These are phyloP conservation scores for Botrytis elliptica DNA, from an alignment of 2,329 filamentous ascomycete species.

Conservation along the genomic window DNA sequence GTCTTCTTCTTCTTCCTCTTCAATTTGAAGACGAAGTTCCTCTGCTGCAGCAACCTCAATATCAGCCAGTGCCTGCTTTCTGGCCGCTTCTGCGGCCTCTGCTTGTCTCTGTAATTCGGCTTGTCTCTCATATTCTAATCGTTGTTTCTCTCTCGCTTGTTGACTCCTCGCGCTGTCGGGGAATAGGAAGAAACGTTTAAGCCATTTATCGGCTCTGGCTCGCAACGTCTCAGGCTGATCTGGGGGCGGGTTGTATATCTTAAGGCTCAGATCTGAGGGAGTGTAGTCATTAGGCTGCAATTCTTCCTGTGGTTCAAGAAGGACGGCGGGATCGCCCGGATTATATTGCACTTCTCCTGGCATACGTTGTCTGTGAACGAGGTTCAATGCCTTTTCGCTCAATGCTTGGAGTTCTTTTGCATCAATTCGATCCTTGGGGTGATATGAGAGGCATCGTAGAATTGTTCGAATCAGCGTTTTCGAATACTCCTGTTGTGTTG, in stretches of 20 bases:
- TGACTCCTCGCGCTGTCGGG: background rate
- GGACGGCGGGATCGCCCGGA: background rate
- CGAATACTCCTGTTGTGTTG: background rate
- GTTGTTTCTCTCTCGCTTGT: background rate
- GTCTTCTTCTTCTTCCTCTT: background rate
- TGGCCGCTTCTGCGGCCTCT: background rate
- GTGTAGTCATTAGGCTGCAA: background rate
- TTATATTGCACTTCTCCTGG: background rate
- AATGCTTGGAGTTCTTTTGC: background rate
- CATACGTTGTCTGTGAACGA: background rate
- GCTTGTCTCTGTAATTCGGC: background rate
- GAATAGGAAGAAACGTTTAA: background rate
- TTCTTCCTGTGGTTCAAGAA: background rate
- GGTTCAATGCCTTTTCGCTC: background rate
- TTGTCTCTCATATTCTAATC: background rate
- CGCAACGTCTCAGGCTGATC: background rate
- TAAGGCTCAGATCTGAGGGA: background rate
- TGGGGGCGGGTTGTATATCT: background rate
- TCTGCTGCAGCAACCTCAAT: background rate
- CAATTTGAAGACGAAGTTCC: background rate
- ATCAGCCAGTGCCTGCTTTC: background rate
- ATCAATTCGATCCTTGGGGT: background rate
- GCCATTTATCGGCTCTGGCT: background rate
- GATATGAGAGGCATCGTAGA: background rate
- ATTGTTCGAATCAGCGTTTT: background rate